These are phyloP conservation scores for Endoconidiophora polonica DNA, from an alignment of 2,329 filamentous ascomycete species.

Conservation along the genomic window DNA sequence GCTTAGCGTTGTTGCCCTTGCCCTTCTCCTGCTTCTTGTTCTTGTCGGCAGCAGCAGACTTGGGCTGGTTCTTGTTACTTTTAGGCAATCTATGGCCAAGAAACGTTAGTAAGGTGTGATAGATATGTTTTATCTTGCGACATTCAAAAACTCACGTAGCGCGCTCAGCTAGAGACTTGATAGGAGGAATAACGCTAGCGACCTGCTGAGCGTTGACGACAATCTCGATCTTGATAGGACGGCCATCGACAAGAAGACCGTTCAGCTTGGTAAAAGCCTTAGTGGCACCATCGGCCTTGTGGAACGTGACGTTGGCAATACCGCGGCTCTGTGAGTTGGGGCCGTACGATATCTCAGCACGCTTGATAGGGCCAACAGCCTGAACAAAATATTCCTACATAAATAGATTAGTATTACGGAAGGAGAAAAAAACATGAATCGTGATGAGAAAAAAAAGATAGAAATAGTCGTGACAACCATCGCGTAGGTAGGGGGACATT, in stretches of 20 bases:
- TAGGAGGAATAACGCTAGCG: conserved; percentile 46
- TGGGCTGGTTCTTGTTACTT: conserved; percentile 54
- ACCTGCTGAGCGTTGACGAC: conserved; percentile 63
- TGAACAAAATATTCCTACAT: conserved; percentile 89
- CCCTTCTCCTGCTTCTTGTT: conserved; percentile 34
- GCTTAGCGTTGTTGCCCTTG: conserved; percentile 15
- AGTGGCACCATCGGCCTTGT: conserved; percentile 61
- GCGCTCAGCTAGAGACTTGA: conserved; percentile 65
- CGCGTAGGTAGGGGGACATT: conserved; percentile 19
- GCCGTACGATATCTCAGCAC: conserved; percentile 80
- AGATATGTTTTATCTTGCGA: conserved; percentile 15
- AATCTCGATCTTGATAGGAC: conserved; percentile 90
- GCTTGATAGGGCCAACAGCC: conserved; percentile 79
- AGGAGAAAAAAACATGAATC: conserved; percentile 4
- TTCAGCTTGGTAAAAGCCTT: conserved; percentile 75
- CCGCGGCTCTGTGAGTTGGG: conserved; percentile 83
- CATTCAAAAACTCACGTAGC: conserved; percentile 38
- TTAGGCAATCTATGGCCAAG: conserved; percentile 19
- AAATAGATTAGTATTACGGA: conserved; percentile 31
- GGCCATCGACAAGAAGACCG: conserved; percentile 75
- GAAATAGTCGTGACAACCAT: conserved; percentile 16
- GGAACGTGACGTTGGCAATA: conserved; percentile 78
- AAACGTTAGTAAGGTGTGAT: conserved; percentile 12
- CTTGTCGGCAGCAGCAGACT: conserved; percentile 65
- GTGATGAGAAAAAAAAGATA: conserved; percentile 32